Base-by-base conservation (phyloP, 345 rosid genomes). In the Toxicodendron radicans region DNA sequence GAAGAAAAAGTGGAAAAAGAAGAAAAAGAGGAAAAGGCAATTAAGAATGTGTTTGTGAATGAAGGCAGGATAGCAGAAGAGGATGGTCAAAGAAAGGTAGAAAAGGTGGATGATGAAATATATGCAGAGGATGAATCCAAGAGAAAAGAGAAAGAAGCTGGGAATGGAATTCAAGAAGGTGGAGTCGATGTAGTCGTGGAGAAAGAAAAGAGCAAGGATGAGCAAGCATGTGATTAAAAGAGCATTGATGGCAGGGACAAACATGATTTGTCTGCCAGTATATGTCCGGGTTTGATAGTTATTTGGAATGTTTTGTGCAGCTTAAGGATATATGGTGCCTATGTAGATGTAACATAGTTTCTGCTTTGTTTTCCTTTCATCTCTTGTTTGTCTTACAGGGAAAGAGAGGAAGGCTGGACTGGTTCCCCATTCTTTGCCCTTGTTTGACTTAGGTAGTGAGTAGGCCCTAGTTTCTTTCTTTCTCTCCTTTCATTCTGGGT, bases 241-340 rank as follows among this genome's bases (percentile, higher is more conserved):
- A 74, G 73, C 75, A 72, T 72, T 72, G 79, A 70, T 57, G 35
- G 30, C 30, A 27, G 68, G 67, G 81, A 83, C 68, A 73, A 43
- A 32, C 68, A 61, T 64, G 68, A 45, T 66, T 75, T 58, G 57
- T 77, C 67, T 60, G 70, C 61, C 66, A 66, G 75, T 43, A 69
- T 75, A 80, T 64, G 59, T 79, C 75, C 60, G 70, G 79, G 75
- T 65, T 18, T 60, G n/a, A 38, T 3, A 11, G 27, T 79, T 65
- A 80, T 58, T 68, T 72, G 43, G 74, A 64, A 20, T 57, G 38
- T 63, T 66, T 72, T 68, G 75, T 75, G 68, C 74, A 58, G 57
- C 75, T 63, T 20, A 41, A 32, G 69, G 73, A 58, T 64, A 54
- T 59, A 75, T 45, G 69, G 68, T 5, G 18, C 14, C 60, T 46